Evolutionary conservation across 2,329 filamentous ascomycete species (phyloP).

Genomic region (Trichophyton rubrum): DNA sequence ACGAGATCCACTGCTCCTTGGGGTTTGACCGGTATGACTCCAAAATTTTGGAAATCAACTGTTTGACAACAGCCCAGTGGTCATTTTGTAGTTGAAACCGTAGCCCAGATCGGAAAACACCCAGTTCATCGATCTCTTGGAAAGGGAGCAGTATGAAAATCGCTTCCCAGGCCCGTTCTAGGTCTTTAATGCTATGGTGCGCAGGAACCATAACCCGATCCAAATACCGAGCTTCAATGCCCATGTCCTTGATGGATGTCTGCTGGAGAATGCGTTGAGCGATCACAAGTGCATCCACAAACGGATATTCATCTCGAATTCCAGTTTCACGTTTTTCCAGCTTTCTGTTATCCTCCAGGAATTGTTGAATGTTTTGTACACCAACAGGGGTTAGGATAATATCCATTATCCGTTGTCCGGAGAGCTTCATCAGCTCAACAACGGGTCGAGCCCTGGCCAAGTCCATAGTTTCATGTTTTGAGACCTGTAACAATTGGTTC

Average conservation of each 20-base stretch:
- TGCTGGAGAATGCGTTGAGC: conserved; percentile 28
- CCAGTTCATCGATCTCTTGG: conserved; percentile 39
- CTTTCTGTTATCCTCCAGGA: conserved; percentile 36
- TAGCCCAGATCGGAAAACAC: conserved; percentile 33
- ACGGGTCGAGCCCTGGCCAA: conserved; percentile 16
- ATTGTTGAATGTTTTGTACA: conserved; percentile 27
- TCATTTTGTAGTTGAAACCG: conserved; percentile 31
- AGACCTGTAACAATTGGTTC: conserved; percentile 29
- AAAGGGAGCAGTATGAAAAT: conserved; percentile 44
- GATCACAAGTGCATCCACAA: conserved; percentile 38
- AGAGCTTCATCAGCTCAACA: conserved; percentile 22
- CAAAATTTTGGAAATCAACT: conserved; percentile 37
- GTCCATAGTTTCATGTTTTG: conserved; percentile 23
- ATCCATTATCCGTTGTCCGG: conserved; percentile 27
- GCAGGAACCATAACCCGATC: conserved; percentile 16
- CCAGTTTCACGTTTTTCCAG: conserved; percentile 35
- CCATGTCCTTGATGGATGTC: conserved; percentile 10
- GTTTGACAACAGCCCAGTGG: conserved; percentile 40
- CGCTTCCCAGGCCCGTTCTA: conserved; percentile 32
- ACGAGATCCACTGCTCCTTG: conserved; percentile 29
- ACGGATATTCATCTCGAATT: conserved; percentile 32
- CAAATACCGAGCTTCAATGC: conserved; percentile 17
- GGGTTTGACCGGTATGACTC: conserved; percentile 35
- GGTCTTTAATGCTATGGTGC: conserved; percentile 17
- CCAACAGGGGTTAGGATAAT: conserved; percentile 23